A percentile compares a stretch with the other conserved stretches of the same genome.
These are phyloP conservation scores for Oenanthe sinensis DNA, from an alignment of 129 eudicot species.

Conservation along the genomic window DNA sequence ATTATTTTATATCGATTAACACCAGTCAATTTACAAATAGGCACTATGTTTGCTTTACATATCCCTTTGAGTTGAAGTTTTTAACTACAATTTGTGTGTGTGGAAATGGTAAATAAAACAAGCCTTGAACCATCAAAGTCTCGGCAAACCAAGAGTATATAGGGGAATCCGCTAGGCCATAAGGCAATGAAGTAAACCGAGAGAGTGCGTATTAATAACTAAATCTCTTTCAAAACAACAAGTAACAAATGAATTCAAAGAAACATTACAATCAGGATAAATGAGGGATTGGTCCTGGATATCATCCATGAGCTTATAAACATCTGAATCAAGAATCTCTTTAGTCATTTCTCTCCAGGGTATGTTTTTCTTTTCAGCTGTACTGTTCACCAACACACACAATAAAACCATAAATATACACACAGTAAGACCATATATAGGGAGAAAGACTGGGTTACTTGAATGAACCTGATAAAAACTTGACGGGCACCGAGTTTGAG, in stretches of 20 bases:
- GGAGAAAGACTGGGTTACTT: neutral
- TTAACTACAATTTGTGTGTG: neutral
- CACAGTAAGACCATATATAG: neutral
- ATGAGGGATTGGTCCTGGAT: slow-evolving; percentile 43
- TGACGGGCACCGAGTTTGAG: slow-evolving; percentile 90
- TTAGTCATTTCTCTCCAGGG: slow-evolving; percentile 94
- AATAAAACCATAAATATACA: neutral
- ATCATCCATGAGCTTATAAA: slow-evolving; percentile 60
- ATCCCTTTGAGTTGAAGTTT: neutral
- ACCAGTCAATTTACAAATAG: neutral
- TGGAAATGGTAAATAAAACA: neutral
- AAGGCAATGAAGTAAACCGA: neutral
- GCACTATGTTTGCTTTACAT: neutral
- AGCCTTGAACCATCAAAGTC: neutral
- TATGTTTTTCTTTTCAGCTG: slow-evolving; percentile 89
- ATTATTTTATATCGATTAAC: neutral
- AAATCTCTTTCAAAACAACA: neutral
- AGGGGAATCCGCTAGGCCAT: neutral
- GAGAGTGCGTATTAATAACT: neutral
- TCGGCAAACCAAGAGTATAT: neutral
- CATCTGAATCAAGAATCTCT: slow-evolving; percentile 84
- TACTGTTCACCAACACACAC: slow-evolving; percentile 39
- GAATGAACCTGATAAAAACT: slow-evolving; percentile 67
- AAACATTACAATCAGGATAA: slow-evolving; percentile 75
- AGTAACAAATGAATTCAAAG: neutral